Evolutionary conservation across 2,329 filamentous ascomycete species (phyloP).

Genomic region (Xylogone sp.): DNA sequence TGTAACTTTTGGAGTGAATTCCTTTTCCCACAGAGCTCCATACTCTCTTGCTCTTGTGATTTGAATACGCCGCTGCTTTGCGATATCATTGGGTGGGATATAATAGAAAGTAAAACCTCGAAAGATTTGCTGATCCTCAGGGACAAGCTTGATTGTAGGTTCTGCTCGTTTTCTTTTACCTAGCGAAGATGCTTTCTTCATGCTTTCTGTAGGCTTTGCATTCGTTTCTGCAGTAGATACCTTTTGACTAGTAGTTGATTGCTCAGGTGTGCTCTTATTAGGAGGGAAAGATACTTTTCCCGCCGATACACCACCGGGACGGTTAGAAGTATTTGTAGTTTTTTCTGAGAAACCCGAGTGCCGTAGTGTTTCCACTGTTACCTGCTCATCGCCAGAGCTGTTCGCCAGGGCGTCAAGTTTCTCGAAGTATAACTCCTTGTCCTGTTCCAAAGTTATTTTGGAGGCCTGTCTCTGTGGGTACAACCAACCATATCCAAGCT

Average conservation of each 20-base stretch:
- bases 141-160: conserved; percentile 37
- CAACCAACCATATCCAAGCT: not conserved
- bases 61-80: conserved; percentile 60
- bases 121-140: conserved; percentile 56
- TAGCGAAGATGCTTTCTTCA: not conserved
- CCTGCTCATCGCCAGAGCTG: conserved; percentile 21
- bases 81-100: conserved; percentile 75
- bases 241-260: too few relatives aligned
- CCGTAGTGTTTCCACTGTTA: not conserved
- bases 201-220: conserved; percentile 1
- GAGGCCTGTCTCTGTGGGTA: not conserved
- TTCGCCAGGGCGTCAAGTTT: conserved; percentile 21
- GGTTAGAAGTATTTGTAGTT: too few relatives aligned
- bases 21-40: conserved; percentile 68
- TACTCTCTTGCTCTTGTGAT: conserved; percentile 73
- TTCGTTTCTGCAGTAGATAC: not conserved
- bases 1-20: conserved; percentile 55
- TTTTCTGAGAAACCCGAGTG: not conserved
- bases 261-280: too few relatives aligned
- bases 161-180: conserved; percentile 43
- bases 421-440: conserved; percentile 12
- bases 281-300: too few relatives aligned
- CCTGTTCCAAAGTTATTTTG: not conserved
- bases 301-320: too few relatives aligned
- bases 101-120: conserved; percentile 66